phyloP scores from a whole-genome alignment of 1,284 basidiomycete genomes.

The Pseudozyma thailandica region DNA sequence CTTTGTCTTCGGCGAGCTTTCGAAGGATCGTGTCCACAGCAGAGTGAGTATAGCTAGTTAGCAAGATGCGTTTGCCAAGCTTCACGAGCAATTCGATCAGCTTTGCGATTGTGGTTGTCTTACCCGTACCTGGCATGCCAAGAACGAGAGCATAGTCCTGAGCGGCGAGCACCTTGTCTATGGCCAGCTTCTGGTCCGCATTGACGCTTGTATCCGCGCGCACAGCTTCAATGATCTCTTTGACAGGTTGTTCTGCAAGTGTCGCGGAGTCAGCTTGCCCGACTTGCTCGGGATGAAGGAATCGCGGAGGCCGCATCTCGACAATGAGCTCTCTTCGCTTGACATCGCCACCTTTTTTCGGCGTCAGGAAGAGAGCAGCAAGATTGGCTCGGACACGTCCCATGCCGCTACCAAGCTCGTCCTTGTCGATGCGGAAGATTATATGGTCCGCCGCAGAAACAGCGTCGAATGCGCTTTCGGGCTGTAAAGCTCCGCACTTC shows the following conservation, averaged over 20 bases:
- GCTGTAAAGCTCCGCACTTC: conserved; percentile 1
- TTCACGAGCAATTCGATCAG: conserved; percentile 82
- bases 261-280: no score
- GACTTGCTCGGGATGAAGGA: conserved; percentile 67
- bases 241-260: neutral
- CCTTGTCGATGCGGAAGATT: conserved; percentile 89
- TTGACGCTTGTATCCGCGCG: conserved; percentile 73
- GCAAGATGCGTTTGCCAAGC: conserved; percentile 84
- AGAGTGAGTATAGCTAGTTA: conserved; percentile 95
- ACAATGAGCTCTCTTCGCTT: conserved; percentile 80
- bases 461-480: conserved; percentile 3
- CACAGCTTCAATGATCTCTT: neutral
- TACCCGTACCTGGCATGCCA: conserved; percentile 98
- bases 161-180: conserved; percentile 80
- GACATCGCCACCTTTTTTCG: conserved; percentile 70
- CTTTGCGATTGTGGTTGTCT: conserved; percentile 92
- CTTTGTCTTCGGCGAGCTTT: conserved; percentile 75
- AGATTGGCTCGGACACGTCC: conserved; percentile 88
- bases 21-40: conserved; percentile 94
- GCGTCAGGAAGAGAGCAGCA: conserved; percentile 81
- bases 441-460: conserved; percentile 56
- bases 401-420: conserved; percentile 88
- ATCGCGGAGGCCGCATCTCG: conserved; percentile 79
- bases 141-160: conserved; percentile 90
- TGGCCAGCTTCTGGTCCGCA: conserved; percentile 78